Base-by-base conservation (phyloP, 345 rosid genomes). In the Populus nigra region DNA sequence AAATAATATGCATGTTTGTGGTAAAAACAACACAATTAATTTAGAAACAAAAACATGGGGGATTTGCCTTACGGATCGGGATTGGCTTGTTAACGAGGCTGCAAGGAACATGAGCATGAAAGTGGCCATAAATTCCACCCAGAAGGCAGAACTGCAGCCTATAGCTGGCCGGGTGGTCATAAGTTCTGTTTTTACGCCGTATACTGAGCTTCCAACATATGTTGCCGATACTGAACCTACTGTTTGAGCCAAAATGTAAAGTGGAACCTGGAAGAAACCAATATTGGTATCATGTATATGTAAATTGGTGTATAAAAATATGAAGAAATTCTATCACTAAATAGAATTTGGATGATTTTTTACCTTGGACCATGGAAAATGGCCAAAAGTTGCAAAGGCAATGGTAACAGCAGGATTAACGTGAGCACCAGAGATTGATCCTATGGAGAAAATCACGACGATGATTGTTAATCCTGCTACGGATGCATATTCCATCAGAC, bases 401-500 rank as follows among this genome's bases (percentile, higher is more conserved):
- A 94, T 78, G 4, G 98, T 94, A 69, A 94, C 85, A 11, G 95
- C 93, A 23, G 98, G 98, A 79, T 93, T 94, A 0, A 94, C 86
- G 79, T 94, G 98, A 2, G 93, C 98, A 38, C 94, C 96, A 18
- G 97, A 93, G 74, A 93, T 93, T 31, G 93, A 90, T 13, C 97
- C 97, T 9, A 91, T 74, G 3, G 90, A 73, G 81, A 84, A 93
- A 74, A 93, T 86, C 10, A 94, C 50, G 13, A 91, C 85, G 27
- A 89, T 85, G 20, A 93, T 88, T 1, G 98, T 85, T 76, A 90
- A 65, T 22, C 97, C 97, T 8, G 94, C 94, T 0, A 94, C 88
- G 39, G 86, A 78, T 8, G 97, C 94, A 66, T 91, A 94, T 74
- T 91, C 97, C 76, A 89, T 73, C 12, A 93, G 82, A 47, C 93